Percentiles rank a stretch among this genome's conserved stretches.
Conservation (phyloP, 805 yeast species). For the Saturnispora ahearnii region DNA sequence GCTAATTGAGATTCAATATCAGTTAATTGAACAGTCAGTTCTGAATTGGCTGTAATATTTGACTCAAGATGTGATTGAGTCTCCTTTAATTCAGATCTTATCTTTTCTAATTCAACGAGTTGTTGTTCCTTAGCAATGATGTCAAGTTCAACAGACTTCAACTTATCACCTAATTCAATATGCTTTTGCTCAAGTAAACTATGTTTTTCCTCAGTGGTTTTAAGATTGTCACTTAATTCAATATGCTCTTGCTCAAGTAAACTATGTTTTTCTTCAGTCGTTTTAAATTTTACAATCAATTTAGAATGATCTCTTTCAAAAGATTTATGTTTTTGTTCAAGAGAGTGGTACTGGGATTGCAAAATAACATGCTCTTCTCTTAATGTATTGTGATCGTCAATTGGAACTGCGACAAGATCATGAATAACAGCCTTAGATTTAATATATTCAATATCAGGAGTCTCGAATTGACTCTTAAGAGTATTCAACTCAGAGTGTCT, state of each 20-base stretch:
- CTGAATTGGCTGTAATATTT: not conserved
- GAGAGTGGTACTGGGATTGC: not conserved
- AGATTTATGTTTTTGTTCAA: not conserved
- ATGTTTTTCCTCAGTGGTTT: not conserved
- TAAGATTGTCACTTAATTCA: not conserved
- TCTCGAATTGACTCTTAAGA: not conserved
- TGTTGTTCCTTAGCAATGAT: not conserved
- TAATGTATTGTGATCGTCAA: slow-evolving; percentile 3
- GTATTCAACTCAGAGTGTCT: not conserved
- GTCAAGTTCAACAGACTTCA: not conserved
- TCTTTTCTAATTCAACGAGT: not conserved
- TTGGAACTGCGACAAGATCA: slow-evolving; percentile 13
- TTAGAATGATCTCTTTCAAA: not conserved
- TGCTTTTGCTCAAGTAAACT: not conserved
- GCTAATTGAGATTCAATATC: not conserved
- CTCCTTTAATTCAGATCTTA: not conserved
- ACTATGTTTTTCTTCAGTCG: not conserved
- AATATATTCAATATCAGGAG: slow-evolving; percentile 13
- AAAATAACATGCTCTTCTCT: slow-evolving; percentile 3
- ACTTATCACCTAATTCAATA: not conserved
- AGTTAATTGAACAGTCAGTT: not conserved
- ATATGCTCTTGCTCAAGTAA: not conserved
- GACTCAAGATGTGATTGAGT: not conserved
- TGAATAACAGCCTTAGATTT: slow-evolving; percentile 12
- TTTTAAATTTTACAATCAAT: not conserved